A percentile compares a stretch with the other conserved stretches of the same genome.
These are phyloP conservation scores for Citrus trifoliata DNA, from an alignment of 345 rosid genomes.

Conservation along the genomic window DNA sequence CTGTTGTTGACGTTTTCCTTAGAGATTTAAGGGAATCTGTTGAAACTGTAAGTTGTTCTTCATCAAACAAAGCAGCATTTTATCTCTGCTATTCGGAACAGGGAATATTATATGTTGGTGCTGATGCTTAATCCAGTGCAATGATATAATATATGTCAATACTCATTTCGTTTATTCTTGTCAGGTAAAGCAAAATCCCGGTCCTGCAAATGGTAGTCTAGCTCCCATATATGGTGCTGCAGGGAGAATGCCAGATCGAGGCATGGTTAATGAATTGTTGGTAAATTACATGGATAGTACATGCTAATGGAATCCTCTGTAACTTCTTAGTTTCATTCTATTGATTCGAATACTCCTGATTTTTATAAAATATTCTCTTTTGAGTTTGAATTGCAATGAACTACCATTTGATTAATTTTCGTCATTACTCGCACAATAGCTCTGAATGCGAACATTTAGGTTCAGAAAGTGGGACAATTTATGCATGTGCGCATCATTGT, in stretches of 20 bases:
- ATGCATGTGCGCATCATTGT: no score
- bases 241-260: constrained; percentile 80
- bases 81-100: not conserved
- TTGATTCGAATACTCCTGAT: not conserved
- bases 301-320: constrained; percentile 33
- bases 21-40: constrained; percentile 70
- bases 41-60: constrained; percentile 52
- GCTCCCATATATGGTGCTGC: constrained; percentile 98
- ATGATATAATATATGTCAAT: not conserved
- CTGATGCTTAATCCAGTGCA: not conserved
- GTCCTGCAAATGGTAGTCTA: constrained; percentile 76
- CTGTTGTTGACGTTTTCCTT: constrained; percentile 56
- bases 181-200: constrained; percentile 83
- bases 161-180: not conserved
- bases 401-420: not conserved
- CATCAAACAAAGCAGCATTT: not conserved
- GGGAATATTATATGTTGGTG: not conserved
- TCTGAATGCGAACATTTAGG: not conserved
- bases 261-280: constrained; percentile 77
- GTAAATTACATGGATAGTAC: constrained; percentile 83
- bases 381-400: not conserved
- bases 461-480: not conserved
- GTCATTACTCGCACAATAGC: not conserved
- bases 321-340: not conserved
- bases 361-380: not conserved